Evolutionary conservation across 352 stramenopile species (phyloP).

Genomic region (Phytophthora lateralis): DNA sequence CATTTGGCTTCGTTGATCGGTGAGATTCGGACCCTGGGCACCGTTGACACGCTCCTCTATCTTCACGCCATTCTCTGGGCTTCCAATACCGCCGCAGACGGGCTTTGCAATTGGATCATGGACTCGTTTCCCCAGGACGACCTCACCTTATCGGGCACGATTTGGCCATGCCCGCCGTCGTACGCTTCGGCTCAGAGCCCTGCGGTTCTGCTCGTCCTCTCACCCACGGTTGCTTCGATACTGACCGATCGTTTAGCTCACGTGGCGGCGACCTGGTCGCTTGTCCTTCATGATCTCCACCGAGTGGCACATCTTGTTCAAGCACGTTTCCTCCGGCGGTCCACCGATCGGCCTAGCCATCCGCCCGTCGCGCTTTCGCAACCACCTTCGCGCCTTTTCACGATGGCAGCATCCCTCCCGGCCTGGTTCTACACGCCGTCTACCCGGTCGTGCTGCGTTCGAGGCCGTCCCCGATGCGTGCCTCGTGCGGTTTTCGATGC

Average conservation of each 20-base stretch:
- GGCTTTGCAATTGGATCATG: background rate
- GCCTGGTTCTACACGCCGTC: background rate
- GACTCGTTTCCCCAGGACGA: background rate
- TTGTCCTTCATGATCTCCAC: background rate
- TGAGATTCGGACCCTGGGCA: background rate
- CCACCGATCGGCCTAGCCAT: background rate
- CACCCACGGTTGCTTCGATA: background rate
- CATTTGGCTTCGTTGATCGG: background rate
- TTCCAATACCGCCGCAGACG: background rate
- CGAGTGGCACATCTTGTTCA: constrained; percentile 3
- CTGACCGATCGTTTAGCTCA: background rate
- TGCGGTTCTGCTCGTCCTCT: background rate
- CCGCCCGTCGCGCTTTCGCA: background rate
- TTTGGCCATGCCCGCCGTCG: background rate
- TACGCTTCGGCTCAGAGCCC: constrained; percentile 1
- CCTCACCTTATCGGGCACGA: background rate
- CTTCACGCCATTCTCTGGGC: background rate
- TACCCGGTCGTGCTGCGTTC: background rate
- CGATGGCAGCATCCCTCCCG: background rate
- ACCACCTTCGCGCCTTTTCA: background rate
- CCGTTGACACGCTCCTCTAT: background rate
- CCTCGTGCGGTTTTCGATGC: background rate
- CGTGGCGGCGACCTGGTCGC: constrained; percentile 8
- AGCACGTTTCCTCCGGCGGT: background rate
- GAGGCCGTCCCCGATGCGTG: background rate